Evolutionary conservation across 1,284 basidiomycete genomes (phyloP).

Genomic region (Peniophora sp.): DNA sequence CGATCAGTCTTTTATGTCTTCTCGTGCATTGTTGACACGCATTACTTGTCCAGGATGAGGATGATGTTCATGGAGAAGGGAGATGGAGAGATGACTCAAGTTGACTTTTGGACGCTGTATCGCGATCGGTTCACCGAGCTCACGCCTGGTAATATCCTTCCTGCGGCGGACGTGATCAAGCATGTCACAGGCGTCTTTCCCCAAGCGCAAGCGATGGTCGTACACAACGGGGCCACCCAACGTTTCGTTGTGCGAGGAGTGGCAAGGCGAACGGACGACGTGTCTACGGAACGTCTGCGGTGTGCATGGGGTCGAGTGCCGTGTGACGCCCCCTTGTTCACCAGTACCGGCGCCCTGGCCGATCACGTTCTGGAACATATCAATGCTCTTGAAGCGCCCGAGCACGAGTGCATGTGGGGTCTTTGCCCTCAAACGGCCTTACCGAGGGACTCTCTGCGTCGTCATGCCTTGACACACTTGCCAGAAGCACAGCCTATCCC

Average conservation of each 20-base stretch:
- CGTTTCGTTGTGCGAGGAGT: slow-evolving; percentile 80
- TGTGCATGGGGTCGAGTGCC: slow-evolving; percentile 61
- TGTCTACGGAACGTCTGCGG: slow-evolving; percentile 49
- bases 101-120: slow-evolving; percentile 86
- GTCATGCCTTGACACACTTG: slow-evolving; percentile 69
- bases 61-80: slow-evolving; percentile 64
- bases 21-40: slow-evolving; percentile 2
- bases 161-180: slow-evolving; percentile 84
- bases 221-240: slow-evolving; percentile 52
- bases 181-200: slow-evolving; percentile 75
- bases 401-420: slow-evolving; percentile 57
- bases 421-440: slow-evolving; percentile 43
- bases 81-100: slow-evolving; percentile 77
- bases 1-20: slow-evolving; percentile 10
- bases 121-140: slow-evolving; percentile 53
- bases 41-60: slow-evolving; percentile 60
- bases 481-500: slow-evolving; percentile 43
- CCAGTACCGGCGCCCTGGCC: slow-evolving; percentile 51
- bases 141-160: slow-evolving; percentile 45
- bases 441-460: slow-evolving; percentile 43
- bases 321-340: slow-evolving; percentile 40
- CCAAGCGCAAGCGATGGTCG: slow-evolving; percentile 75
- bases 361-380: slow-evolving; percentile 61
- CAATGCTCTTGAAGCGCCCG: slow-evolving; percentile 30
- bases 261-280: slow-evolving; percentile 50